A percentile compares a stretch with the other conserved stretches of the same genome.
These are phyloP conservation scores for Telopea speciosissima DNA, from an alignment of 177 flowering plant species.

Conservation along the genomic window DNA sequence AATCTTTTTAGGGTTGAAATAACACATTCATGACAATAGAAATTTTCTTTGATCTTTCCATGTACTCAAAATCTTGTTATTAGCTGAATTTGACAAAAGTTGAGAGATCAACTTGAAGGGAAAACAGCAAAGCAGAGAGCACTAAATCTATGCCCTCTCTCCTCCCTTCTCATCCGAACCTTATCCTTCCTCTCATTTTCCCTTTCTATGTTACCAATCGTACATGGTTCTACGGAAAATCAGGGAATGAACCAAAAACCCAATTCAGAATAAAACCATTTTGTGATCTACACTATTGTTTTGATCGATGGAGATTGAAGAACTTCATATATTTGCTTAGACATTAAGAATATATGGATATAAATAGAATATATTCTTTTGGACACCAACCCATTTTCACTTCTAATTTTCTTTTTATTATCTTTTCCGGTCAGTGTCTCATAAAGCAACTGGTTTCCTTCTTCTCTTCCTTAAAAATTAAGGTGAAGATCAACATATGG, in stretches of 20 bases:
- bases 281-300: neutral
- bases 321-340: neutral
- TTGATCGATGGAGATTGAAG: neutral
- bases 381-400: neutral
- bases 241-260: neutral
- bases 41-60: neutral
- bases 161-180: constrained; percentile 1
- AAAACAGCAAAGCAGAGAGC: no score
- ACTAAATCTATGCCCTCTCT: neutral
- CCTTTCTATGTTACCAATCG: neutral
- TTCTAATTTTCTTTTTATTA: no score
- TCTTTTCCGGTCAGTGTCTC: no score
- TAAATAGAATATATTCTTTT: neutral
- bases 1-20: neutral
- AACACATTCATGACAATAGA: neutral
- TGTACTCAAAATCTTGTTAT: neutral
- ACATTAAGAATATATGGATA: neutral
- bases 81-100: no score
- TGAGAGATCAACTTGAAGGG: no score
- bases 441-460: no score
- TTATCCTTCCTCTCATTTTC: neutral
- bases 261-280: neutral
- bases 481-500: no score
- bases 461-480: no score
- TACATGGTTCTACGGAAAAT: neutral